Conservation (phyloP, 2,329 filamentous ascomycete species). For the Thyridium curvatum region DNA sequence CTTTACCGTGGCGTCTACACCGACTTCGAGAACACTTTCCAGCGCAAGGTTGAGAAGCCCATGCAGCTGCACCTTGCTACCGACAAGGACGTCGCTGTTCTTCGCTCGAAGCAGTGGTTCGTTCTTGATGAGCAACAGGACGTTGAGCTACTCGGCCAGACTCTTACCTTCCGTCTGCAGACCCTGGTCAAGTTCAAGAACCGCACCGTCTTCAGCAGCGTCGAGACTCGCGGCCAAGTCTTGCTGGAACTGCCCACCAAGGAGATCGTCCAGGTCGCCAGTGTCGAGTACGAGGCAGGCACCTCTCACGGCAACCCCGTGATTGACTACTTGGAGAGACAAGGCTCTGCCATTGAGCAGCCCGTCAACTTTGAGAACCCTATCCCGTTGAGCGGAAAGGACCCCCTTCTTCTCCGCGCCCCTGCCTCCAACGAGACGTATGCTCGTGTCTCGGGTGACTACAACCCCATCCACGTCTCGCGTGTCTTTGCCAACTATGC, state of each 20-base stretch:
- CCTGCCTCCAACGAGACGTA: conserved; percentile 97
- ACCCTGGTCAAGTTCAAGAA: conserved; percentile 93
- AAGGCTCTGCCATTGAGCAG: conserved; percentile 90
- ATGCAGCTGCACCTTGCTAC: conserved; percentile 87
- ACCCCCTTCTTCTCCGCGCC: conserved; percentile 79
- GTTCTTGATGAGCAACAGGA: conserved; percentile 65
- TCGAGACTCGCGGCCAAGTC: conserved; percentile 88
- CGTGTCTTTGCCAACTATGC: conserved; percentile 95
- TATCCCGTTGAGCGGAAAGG: conserved; percentile 90
- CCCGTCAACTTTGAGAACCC: conserved; percentile 96
- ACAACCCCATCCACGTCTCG: conserved; percentile 98
- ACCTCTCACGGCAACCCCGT: conserved; percentile 93
- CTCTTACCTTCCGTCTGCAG: conserved; percentile 90
- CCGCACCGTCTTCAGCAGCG: conserved; percentile 81
- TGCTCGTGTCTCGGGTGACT: conserved; percentile 94
- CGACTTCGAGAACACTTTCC: conserved; percentile 97
- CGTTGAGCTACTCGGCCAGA: conserved; percentile 85
- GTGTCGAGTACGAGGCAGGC: conserved; percentile 89
- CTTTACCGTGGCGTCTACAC: conserved; percentile 88
- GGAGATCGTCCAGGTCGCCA: conserved; percentile 95
- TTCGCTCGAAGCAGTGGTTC: conserved; percentile 98
- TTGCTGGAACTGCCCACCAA: conserved; percentile 92
- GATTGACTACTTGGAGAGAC: conserved; percentile 87
- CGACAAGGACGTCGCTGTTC: conserved; percentile 84
- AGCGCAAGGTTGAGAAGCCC: conserved; percentile 91